Conservation (phyloP, 371 early-diverging fungal genomes). For the Mortierella sp. region DNA sequence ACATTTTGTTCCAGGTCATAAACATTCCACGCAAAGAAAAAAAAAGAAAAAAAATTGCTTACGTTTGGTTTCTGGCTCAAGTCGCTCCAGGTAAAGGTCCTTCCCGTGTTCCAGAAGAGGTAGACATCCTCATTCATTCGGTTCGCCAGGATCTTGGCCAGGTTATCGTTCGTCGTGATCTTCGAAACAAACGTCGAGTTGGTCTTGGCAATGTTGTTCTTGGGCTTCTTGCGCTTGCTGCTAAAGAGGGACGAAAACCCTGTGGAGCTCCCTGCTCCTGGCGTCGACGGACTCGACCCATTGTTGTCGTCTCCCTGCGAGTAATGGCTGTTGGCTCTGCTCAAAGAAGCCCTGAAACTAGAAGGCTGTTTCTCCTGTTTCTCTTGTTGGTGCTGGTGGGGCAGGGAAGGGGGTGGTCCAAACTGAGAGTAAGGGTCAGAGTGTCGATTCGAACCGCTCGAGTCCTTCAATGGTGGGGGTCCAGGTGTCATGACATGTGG, state of each 20-base stretch:
- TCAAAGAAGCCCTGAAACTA: constrained; percentile 27
- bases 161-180: constrained; percentile 85
- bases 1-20: neutral
- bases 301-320: constrained; percentile 21
- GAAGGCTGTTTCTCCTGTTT: constrained; percentile 12
- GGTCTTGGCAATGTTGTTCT: constrained; percentile 73
- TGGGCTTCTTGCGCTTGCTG: constrained; percentile 63
- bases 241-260: constrained; percentile 57
- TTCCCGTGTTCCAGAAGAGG: constrained; percentile 87
- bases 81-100: constrained; percentile 86
- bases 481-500: constrained; percentile 37
- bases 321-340: constrained; percentile 38
- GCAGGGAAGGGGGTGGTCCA: constrained; percentile 39
- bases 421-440: constrained; percentile 42
- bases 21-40: constrained; percentile 1
- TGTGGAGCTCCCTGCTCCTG: constrained; percentile 20
- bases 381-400: constrained; percentile 22
- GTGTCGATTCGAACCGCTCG: constrained; percentile 19
- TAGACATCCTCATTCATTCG: constrained; percentile 80
- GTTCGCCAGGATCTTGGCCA: constrained; percentile 82
- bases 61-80: constrained; percentile 75
- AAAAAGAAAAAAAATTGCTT: constrained; percentile 15
- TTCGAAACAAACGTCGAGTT: constrained; percentile 85
- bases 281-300: constrained; percentile 14
- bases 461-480: constrained; percentile 44